A percentile compares a stretch with the other conserved stretches of the same genome.
Evolutionary conservation across 352 stramenopile genomes (phyloP).

Genomic region (Globisporangium spiculum): DNA sequence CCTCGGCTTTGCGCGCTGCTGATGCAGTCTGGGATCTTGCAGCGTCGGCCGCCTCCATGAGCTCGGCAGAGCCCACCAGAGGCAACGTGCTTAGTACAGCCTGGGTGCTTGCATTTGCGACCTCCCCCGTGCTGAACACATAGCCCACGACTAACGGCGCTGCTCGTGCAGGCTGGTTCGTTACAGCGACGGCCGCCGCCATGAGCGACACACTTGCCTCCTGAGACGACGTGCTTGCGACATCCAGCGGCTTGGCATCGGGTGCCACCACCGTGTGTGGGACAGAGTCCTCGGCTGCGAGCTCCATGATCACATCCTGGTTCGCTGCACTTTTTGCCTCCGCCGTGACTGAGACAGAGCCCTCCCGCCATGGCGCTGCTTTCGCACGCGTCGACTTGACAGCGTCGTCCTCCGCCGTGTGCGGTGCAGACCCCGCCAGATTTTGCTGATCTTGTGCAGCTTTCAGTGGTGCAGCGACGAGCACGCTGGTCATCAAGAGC

Average conservation of each 20-base stretch:
- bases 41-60: constrained; percentile 72
- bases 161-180: constrained; percentile 37
- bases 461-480: not conserved
- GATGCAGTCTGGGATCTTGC: constrained; percentile 72
- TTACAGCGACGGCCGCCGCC: constrained; percentile 58
- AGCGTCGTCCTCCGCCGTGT: constrained; percentile 2
- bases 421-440: not conserved
- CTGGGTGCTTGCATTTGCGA: constrained; percentile 61
- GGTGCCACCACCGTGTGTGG: constrained; percentile 53
- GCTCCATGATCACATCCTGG: constrained; percentile 36
- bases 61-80: constrained; percentile 78
- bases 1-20: constrained; percentile 81
- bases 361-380: not conserved
- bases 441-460: constrained; percentile 2
- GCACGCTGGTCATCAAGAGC: not conserved
- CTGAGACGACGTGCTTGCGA: constrained; percentile 65
- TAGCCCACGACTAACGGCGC: constrained; percentile 52
- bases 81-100: constrained; percentile 77
- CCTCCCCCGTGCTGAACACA: constrained; percentile 70
- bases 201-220: constrained; percentile 62
- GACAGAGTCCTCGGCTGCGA: constrained; percentile 59
- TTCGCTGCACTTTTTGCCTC: constrained; percentile 26
- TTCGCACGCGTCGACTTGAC: not conserved
- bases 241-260: constrained; percentile 49
- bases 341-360: not conserved